Evolutionary conservation across 2,329 filamentous ascomycete species (phyloP), one percentile per base, ranked within the genome.

Genomic region (Ophiosphaerella herpotricha): DNA sequence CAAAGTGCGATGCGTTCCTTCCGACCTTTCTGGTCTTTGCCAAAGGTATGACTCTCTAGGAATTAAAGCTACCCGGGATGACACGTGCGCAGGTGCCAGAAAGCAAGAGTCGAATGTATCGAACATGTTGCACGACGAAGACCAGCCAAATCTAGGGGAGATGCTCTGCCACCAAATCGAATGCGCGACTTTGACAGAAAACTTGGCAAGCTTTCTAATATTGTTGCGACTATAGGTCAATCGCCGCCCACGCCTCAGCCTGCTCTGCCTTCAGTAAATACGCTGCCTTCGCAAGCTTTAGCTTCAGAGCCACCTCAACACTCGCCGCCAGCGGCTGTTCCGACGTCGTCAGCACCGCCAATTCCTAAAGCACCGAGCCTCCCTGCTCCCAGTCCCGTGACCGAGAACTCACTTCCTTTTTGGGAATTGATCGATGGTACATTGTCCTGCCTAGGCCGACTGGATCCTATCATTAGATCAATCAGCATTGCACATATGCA

Each of bases 11-110:
- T 72, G 69, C 40, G 68, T 71, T 34, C 67, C 67, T 34, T 71
- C 68, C 11, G 68, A 69, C 13, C 61, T 62, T 23, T 50, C 65
- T 38, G 56, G 55, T 33, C 57, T 68, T 40, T 72, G 69, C 50
- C 68, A 71, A 55, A 66, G 69, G 69, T 71, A 63, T 47, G 54
- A 63, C 58, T 50, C 43, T 40, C 47, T 34, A 37, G 9, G 26
- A 42, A 21, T 42, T 13, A 40, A 46, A 48, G 51, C 49, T 35
- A 40, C 55, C 57, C 57, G 46, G 50, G 49, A 45, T 72, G 53
- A 71, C 67, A 67, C 61, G 60, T 68, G 67, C 66, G 34, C 55
- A 72, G 69, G 50, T 72, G 69, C 42, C 66, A 70, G 52, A 71
- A 70, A 56, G 69, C 69, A 39, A 61, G 67, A 38, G 69, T 70